phyloP scores from a whole-genome alignment of 768 basidiomycete genomes.

The Pleurotus giganteus region DNA sequence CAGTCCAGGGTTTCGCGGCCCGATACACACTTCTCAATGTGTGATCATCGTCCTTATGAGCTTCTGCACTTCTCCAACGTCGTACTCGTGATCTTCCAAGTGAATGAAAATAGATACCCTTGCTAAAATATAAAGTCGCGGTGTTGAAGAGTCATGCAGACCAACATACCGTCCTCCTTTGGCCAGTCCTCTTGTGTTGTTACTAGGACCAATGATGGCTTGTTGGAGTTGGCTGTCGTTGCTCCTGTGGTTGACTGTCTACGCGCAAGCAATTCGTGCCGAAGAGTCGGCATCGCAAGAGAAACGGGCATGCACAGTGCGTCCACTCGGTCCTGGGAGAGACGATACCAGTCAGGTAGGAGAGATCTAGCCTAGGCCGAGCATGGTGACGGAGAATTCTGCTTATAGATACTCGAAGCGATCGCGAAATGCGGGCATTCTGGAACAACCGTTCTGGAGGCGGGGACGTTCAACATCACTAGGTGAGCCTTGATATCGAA shows the following conservation, averaged over 20 bases:
- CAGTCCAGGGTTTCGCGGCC: too few relatives aligned
- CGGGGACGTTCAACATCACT: conserved; percentile 51
- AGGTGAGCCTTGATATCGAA: conserved; percentile 37
- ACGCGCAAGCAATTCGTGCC: neutral
- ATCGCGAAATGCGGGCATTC: conserved; percentile 47
- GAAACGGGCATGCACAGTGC: conserved; percentile 21
- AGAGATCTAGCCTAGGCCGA: neutral
- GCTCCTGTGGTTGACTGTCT: neutral
- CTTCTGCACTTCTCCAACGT: neutral
- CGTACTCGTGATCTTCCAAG: neutral
- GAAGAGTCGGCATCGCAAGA: neutral
- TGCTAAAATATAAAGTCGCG: neutral
- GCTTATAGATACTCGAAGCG: conserved; percentile 42
- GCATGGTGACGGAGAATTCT: neutral
- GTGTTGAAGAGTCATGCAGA: neutral
- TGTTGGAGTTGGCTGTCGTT: neutral
- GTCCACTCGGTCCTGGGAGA: conserved; percentile 32
- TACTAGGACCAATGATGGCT: neutral
- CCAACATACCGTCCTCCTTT: too few relatives aligned
- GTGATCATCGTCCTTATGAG: too few relatives aligned
- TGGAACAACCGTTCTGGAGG: conserved; percentile 42
- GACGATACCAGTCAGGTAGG: conserved; percentile 40
- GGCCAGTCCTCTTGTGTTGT: neutral
- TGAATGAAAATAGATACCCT: neutral
- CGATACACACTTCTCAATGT: too few relatives aligned